Conservation (phyloP, 1,284 basidiomycete genomes). For the Hymenochaete sp. region DNA sequence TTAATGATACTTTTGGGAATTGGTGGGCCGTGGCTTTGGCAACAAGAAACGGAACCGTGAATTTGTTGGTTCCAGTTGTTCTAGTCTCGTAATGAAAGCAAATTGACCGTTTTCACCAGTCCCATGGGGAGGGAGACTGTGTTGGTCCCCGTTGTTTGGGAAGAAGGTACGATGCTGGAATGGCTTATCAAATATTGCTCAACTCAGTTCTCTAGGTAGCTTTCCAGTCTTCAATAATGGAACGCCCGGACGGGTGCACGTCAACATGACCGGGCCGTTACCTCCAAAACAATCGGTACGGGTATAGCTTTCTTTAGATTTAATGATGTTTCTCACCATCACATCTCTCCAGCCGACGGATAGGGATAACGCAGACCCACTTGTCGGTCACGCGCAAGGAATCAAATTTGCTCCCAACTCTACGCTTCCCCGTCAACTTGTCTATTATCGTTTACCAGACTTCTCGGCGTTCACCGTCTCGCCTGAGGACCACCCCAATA, state of each 20-base stretch:
- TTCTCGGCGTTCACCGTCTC: constrained; percentile 24
- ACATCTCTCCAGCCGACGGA: constrained; percentile 1
- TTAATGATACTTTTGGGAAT: constrained; percentile 29
- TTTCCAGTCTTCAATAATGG: constrained; percentile 16
- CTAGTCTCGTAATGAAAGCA: no score
- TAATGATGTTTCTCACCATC: background rate
- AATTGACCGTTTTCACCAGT: background rate
- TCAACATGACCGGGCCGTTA: constrained; percentile 16
- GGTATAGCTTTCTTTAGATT: background rate
- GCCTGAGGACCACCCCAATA: constrained; percentile 22
- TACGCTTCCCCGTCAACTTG: constrained; percentile 25
- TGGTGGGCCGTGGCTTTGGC: constrained; percentile 39
- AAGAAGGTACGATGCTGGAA: constrained; percentile 26
- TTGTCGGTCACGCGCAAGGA: constrained; percentile 22
- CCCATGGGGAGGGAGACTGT: constrained; percentile 35
- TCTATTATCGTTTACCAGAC: constrained; percentile 26
- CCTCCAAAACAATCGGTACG: constrained; percentile 9
- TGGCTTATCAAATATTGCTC: background rate
- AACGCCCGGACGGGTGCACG: constrained; percentile 11
- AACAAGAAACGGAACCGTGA: constrained; percentile 31
- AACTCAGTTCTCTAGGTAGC: constrained; percentile 2
- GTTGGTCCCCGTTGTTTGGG: constrained; percentile 36
- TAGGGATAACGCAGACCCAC: constrained; percentile 3
- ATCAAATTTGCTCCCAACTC: constrained; percentile 22
- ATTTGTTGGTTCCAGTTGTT: constrained; percentile 12